Conservation (phyloP, 2,329 filamentous ascomycete genomes). For the Penicillium aurantiogriseum region DNA sequence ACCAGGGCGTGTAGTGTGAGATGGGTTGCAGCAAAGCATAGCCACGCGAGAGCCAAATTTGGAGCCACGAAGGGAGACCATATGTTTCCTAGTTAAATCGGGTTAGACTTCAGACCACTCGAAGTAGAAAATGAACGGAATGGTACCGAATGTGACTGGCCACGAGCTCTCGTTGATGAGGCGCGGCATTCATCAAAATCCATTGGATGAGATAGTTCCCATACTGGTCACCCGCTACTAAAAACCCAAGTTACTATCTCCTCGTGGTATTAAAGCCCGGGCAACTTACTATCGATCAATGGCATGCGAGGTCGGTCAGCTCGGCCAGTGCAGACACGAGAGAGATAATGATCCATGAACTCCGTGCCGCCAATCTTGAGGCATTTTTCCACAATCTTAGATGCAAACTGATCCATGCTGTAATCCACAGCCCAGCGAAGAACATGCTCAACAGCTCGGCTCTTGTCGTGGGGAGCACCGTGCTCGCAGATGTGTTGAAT, state of each 20-base stretch:
- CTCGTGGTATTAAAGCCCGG: neutral
- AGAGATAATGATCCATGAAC: slow-evolving; percentile 88
- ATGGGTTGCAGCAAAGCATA: slow-evolving; percentile 97
- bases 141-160: slow-evolving; percentile 77
- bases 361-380: slow-evolving; percentile 91
- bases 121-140: neutral
- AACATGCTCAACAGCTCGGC: slow-evolving; percentile 91
- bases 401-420: slow-evolving; percentile 98
- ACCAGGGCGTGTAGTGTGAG: slow-evolving; percentile 81
- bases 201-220: slow-evolving; percentile 98
- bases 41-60: slow-evolving; percentile 98
- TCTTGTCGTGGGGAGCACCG: slow-evolving; percentile 84
- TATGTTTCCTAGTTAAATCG: slow-evolving; percentile 68
- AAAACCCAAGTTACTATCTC: slow-evolving; percentile 9
- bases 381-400: slow-evolving; percentile 98
- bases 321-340: slow-evolving; percentile 89
- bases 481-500: slow-evolving; percentile 99
- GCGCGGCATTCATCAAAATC: slow-evolving; percentile 83
- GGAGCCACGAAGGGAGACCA: slow-evolving; percentile 96
- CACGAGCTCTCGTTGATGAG: slow-evolving; percentile 89
- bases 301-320: slow-evolving; percentile 91
- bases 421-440: slow-evolving; percentile 92
- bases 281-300: slow-evolving; percentile 75
- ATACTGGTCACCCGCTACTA: slow-evolving; percentile 92
- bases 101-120: slow-evolving; percentile 3